Conservation (phyloP, 345 rosid species). For the Gossypium anomalum region DNA sequence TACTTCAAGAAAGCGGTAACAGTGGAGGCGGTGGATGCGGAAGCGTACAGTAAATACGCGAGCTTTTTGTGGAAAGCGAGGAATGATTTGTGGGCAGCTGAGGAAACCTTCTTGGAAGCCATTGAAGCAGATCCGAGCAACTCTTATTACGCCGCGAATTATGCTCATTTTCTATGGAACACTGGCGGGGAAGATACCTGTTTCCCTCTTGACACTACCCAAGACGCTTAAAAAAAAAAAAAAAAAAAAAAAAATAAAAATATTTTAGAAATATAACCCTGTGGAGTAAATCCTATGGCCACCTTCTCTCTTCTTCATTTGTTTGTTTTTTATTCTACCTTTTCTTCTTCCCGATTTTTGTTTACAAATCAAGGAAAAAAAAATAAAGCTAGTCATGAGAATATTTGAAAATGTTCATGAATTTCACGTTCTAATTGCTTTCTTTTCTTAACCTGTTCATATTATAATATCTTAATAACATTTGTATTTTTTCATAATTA, state of each 20-base stretch:
- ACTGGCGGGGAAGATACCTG: constrained; percentile 95
- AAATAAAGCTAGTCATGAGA: too few species aligned
- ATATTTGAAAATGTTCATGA: too few species aligned
- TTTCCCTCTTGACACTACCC: constrained; percentile 48
- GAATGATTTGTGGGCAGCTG: constrained; percentile 91
- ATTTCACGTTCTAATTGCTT: too few species aligned
- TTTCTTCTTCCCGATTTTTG: constrained; percentile 20
- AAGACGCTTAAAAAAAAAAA: background rate
- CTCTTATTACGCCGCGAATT: constrained; percentile 64
- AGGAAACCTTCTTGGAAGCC: constrained; percentile 83
- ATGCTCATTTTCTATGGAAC: constrained; percentile 93
- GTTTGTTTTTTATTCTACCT: background rate
- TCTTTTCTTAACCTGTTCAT: too few species aligned
- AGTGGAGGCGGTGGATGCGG: constrained; percentile 69
- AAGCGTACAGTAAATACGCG: constrained; percentile 77
- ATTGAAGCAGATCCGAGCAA: constrained; percentile 72
- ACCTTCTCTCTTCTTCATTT: background rate
- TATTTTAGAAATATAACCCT: background rate
- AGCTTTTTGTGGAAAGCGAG: constrained; percentile 72
- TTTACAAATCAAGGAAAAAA: background rate
- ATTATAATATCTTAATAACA: too few species aligned
- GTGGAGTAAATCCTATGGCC: background rate
- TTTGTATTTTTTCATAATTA: too few species aligned
- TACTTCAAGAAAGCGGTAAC: constrained; percentile 65
- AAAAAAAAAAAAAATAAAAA: background rate